Evolutionary conservation across 768 basidiomycete species (phyloP).

Genomic region (Mycena pura): DNA sequence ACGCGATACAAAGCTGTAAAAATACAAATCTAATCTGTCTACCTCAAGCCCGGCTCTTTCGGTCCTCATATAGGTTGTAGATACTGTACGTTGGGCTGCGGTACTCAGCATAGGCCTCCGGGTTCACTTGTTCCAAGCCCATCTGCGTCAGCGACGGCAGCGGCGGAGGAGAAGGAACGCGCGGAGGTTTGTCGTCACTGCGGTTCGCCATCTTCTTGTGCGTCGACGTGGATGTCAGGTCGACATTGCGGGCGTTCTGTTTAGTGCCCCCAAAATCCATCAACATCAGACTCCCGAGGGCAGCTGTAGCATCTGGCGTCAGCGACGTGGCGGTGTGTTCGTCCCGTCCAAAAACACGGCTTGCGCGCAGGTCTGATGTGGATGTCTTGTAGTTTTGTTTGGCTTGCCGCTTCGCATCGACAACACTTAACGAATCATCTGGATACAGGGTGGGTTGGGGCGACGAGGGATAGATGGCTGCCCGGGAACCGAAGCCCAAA

Average conservation of each 20-base stretch:
- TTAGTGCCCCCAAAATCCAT: constrained; percentile 57
- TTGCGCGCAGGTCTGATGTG: constrained; percentile 31
- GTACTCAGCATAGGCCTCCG: constrained; percentile 69
- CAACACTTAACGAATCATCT: constrained; percentile 74
- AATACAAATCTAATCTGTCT: constrained; percentile 13
- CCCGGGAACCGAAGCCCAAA: constrained; percentile 47
- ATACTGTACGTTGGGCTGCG: constrained; percentile 86
- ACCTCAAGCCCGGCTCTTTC: constrained; percentile 50
- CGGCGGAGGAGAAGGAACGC: constrained; percentile 81
- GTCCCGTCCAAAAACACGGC: constrained; percentile 34
- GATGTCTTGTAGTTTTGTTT: constrained; percentile 42
- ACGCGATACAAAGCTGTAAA: constrained; percentile 7
- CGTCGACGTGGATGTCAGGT: constrained; percentile 39
- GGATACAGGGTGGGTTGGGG: constrained; percentile 73
- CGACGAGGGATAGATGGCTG: constrained; percentile 50
- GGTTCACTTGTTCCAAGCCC: constrained; percentile 69
- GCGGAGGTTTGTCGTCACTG: constrained; percentile 69
- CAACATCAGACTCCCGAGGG: constrained; percentile 66
- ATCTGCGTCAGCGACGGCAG: constrained; percentile 79
- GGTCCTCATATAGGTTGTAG: constrained; percentile 75
- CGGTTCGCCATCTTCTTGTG: constrained; percentile 32
- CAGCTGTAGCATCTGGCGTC: constrained; percentile 50
- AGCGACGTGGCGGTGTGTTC: constrained; percentile 31
- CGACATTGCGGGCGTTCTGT: constrained; percentile 41
- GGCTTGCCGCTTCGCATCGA: constrained; percentile 43